Base-by-base conservation (phyloP, 2,329 filamentous ascomycete genomes). In the Ophiosphaerella narmari region DNA sequence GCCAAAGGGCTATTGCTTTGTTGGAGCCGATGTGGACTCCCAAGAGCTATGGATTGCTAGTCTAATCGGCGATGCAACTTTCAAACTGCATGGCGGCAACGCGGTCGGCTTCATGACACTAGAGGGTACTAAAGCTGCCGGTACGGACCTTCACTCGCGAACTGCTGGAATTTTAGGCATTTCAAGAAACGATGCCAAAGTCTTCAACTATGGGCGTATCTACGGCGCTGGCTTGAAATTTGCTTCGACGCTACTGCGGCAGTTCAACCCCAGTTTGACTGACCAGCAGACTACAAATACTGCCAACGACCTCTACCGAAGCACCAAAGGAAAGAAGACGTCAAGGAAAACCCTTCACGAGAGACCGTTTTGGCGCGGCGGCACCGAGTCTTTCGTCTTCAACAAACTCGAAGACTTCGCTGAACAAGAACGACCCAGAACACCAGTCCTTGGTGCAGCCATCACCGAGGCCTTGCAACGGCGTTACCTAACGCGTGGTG, bases 81-180 rank as follows among this genome's bases (percentile, higher is more conserved):
- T 99, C 77, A 88, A 91, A 66, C 80, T 99, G 1, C 94, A 99
- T 62, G 95, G 94, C 36, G 95, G 94, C 45, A 97, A 97, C 68
- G 94, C 95, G 1, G 90, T 99, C 50, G 94, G 95, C 0, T 99
- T 99, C 78, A 99, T 99, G 95, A 99, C 94, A 0, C 80, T 99
- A 1, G 95, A 99, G 76, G 93, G 94, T 12, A 94, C 91, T 42
- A 97, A 99, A 75, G 87, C 91, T 5, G 91, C 90, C 2, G 93
- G 93, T 4, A 99, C 93, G 0, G 93, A 99, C 72, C 77, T 97
- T 48, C 93, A 99, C 74, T 97, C 92, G 6, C 89, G 93, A 29
- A 99, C 94, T 24, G 95, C 94, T 1, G 82, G 83, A 5, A 99
- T 99, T 49, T 75, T 99, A 2, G 93, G 92, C 6, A 99, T 99